phyloP scores from a whole-genome alignment of 1,284 basidiomycete genomes.

The Xanthoconium separans region DNA sequence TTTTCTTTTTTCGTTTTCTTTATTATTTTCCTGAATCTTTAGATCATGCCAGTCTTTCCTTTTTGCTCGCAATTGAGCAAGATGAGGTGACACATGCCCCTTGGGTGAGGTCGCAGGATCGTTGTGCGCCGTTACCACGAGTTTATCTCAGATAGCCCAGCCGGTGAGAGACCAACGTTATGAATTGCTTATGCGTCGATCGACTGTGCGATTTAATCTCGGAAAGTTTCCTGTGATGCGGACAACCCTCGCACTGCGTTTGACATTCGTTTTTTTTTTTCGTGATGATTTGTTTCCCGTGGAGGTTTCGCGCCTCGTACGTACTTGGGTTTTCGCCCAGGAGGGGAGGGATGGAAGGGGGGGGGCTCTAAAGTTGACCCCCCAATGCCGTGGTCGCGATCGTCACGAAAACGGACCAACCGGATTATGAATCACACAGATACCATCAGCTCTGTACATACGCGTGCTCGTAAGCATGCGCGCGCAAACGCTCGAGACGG shows the following conservation, averaged over 20 bases:
- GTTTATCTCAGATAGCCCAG: constrained; percentile 30
- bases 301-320: constrained; percentile 13
- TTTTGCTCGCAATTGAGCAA: constrained; percentile 6
- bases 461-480: not conserved
- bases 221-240: constrained; percentile 14
- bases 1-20: not conserved
- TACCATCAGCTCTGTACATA: not conserved
- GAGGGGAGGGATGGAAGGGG: no score
- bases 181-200: constrained; percentile 24
- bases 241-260: constrained; percentile 9
- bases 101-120: constrained; percentile 28
- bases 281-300: constrained; percentile 12
- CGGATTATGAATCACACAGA: constrained; percentile 17
- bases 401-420: not conserved
- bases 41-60: not conserved
- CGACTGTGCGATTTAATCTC: constrained; percentile 29
- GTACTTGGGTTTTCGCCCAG: constrained; percentile 10
- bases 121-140: constrained; percentile 29
- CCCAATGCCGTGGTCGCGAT: constrained; percentile 1
- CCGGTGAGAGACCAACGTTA: constrained; percentile 20
- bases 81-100: constrained; percentile 25
- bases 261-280: no score
- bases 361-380: not conserved
- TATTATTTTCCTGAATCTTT: not conserved
- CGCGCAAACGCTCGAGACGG: constrained; percentile 1